Percentiles rank a stretch among this genome's conserved stretches.
Evolutionary conservation across 2,329 filamentous ascomycete species (phyloP).

Genomic region (Paraphaeosphaeria sporulosa): DNA sequence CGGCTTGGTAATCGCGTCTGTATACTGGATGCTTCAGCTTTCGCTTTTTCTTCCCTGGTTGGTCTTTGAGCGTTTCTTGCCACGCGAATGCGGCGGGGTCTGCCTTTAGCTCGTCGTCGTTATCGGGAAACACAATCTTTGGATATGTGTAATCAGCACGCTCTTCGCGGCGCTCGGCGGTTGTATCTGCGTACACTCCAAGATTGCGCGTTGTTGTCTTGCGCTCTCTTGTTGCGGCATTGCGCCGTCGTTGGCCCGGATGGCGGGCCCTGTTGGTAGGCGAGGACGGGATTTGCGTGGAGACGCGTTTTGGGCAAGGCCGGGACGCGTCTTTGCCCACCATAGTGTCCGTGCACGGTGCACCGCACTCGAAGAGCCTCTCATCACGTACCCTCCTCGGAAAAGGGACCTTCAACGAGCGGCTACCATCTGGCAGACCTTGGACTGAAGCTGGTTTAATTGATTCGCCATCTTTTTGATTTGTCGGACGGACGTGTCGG

Average conservation of each 20-base stretch:
- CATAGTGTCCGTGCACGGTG: conserved; percentile 1
- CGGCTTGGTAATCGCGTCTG: not conserved
- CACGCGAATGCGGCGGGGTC: not conserved
- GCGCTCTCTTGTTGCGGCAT: not conserved
- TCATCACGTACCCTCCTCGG: not conserved
- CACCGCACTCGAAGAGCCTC: not conserved
- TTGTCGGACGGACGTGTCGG: no score
- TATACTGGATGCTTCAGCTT: not conserved
- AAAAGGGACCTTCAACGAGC: not conserved
- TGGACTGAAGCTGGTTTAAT: not conserved
- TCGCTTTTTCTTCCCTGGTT: not conserved
- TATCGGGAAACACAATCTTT: not conserved
- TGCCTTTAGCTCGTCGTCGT: not conserved
- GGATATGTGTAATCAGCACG: not conserved
- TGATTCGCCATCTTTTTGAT: not conserved
- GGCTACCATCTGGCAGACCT: not conserved
- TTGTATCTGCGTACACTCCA: not conserved
- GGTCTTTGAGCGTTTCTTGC: not conserved
- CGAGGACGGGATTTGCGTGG: conserved; percentile 4
- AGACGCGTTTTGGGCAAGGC: conserved; percentile 11
- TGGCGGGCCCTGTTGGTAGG: not conserved
- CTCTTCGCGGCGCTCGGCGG: not conserved
- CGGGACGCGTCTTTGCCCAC: conserved; percentile 4
- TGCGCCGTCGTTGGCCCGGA: not conserved
- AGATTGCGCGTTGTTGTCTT: not conserved